A percentile compares a stretch with the other conserved stretches of the same genome.
These are phyloP conservation scores for Boletus subcaerulescens DNA, from an alignment of 768 basidiomycete species.

Conservation along the genomic window DNA sequence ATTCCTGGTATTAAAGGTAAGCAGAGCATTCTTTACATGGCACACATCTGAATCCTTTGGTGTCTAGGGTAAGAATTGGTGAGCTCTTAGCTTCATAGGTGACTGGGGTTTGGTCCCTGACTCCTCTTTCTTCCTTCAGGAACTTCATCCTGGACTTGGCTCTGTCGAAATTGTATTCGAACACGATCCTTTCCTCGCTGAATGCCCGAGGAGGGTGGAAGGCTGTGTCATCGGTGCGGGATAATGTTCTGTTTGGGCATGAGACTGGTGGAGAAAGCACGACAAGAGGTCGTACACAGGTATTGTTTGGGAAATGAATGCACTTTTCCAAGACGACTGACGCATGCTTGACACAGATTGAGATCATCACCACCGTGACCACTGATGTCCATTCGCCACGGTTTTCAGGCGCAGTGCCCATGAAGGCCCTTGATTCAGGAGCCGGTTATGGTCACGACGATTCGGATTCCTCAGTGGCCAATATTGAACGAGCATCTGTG, in stretches of 20 bases:
- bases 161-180: slow-evolving; percentile 27
- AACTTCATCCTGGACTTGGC: slow-evolving; percentile 26
- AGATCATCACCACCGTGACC: background rate
- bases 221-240: background rate
- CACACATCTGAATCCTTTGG: background rate
- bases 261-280: background rate
- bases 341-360: background rate
- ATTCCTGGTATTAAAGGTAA: slow-evolving; percentile 16
- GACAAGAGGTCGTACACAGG: slow-evolving; percentile 1
- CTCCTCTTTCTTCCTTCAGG: background rate
- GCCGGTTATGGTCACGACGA: background rate
- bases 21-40: background rate
- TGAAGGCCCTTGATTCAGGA: background rate
- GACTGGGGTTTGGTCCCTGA: background rate
- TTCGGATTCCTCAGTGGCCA: too few relatives aligned
- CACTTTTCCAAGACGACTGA: background rate
- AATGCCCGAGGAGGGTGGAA: slow-evolving; percentile 26
- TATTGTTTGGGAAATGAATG: background rate
- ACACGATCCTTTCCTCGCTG: slow-evolving; percentile 19
- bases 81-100: background rate
- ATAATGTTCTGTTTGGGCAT: slow-evolving; percentile 10
- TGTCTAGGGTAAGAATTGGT: slow-evolving; percentile 8
- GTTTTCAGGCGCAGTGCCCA: background rate
- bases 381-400: background rate
- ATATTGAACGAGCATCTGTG: too few relatives aligned